These are phyloP conservation scores for Aeschynomene evenia DNA, from an alignment of 306 rosid genomes.

Conservation along the genomic window DNA sequence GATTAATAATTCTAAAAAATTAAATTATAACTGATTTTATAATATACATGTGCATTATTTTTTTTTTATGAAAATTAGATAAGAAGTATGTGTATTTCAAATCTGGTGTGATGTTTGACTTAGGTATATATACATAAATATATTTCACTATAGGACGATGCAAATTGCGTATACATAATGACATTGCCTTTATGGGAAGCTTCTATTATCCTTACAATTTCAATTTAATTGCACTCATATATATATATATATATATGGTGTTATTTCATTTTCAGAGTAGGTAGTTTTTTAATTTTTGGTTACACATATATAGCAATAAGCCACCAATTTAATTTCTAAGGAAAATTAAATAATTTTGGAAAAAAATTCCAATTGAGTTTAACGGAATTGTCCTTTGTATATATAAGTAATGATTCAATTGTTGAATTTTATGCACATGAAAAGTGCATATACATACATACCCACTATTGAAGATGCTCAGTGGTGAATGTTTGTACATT, in stretches of 20 bases:
- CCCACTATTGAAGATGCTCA: constrained; percentile 8
- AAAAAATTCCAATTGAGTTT: background rate
- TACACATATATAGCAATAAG: background rate
- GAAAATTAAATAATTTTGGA: background rate
- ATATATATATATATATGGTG: too few relatives aligned
- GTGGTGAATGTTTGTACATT: background rate
- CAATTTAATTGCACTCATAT: constrained; percentile 21
- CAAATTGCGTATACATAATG: constrained; percentile 31
- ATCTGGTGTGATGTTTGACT: constrained; percentile 37
- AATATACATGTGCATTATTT: too few relatives aligned
- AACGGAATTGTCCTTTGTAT: constrained; percentile 15
- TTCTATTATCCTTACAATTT: constrained; percentile 15
- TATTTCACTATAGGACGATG: background rate
- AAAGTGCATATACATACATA: too few relatives aligned
- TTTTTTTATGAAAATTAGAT: too few relatives aligned
- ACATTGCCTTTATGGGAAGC: constrained; percentile 23
- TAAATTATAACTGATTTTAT: too few relatives aligned
- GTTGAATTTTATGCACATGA: background rate
- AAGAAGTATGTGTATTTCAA: constrained; percentile 31
- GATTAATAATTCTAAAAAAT: too few relatives aligned
- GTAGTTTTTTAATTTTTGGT: constrained; percentile 27
- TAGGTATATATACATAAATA: too few relatives aligned
- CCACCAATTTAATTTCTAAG: background rate
- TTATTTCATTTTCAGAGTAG: constrained; percentile 40
- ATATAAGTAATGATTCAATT: background rate